Conservation (phyloP, 768 basidiomycete genomes). For the Boletus rubropictus region DNA sequence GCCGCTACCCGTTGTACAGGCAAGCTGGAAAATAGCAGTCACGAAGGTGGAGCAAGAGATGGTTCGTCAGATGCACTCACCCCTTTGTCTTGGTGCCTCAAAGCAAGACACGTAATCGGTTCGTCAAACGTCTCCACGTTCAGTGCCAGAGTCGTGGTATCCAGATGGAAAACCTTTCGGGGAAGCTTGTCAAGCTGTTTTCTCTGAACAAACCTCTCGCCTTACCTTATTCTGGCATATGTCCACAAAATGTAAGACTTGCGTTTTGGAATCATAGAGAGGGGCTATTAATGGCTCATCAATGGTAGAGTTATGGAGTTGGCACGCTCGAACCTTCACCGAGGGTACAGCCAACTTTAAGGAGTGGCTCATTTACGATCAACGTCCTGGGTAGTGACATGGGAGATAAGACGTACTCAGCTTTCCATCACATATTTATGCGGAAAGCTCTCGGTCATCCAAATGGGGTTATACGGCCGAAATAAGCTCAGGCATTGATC, state of each 20-base stretch:
- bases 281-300: conserved; percentile 40
- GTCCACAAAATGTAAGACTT: conserved; percentile 63
- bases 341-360: conserved; percentile 49
- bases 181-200: neutral
- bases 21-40: conserved; percentile 8
- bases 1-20: conserved; percentile 19
- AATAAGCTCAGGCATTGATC: neutral
- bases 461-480: conserved; percentile 7
- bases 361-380: conserved; percentile 36
- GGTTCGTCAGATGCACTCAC: neutral
- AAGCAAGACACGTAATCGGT: conserved; percentile 51
- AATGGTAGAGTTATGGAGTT: neutral
- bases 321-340: conserved; percentile 49
- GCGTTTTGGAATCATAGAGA: conserved; percentile 50
- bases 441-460: neutral
- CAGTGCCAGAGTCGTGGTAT: conserved; percentile 37
- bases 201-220: neutral
- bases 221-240: conserved; percentile 33
- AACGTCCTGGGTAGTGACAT: conserved; percentile 18
- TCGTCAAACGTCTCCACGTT: conserved; percentile 47
- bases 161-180: conserved; percentile 31
- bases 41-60: neutral
- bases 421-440: conserved; percentile 7
- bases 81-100: conserved; percentile 38
- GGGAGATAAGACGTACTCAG: conserved; percentile 2